A percentile compares a stretch with the other conserved stretches of the same genome.
These are phyloP conservation scores for Infundibulicybe gibba DNA, from an alignment of 768 basidiomycete genomes.

Conservation along the genomic window DNA sequence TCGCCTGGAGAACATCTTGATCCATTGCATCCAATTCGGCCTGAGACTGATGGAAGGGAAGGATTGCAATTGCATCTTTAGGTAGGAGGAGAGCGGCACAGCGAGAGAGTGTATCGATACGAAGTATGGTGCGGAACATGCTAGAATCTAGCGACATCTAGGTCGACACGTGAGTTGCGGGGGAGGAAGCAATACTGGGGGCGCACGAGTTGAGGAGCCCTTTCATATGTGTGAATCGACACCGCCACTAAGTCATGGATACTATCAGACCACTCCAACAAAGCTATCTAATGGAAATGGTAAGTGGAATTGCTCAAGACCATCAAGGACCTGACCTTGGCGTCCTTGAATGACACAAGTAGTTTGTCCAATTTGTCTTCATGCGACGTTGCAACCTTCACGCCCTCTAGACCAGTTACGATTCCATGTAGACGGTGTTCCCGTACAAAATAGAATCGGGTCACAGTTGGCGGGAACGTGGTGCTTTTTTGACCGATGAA, in stretches of 20 bases:
- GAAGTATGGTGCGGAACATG: conserved; percentile 61
- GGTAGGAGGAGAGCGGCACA: conserved; percentile 87
- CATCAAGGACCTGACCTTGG: conserved; percentile 60
- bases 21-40: conserved; percentile 78
- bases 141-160: conserved; percentile 69
- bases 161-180: not conserved
- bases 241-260: conserved; percentile 85
- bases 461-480: conserved; percentile 49
- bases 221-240: conserved; percentile 96
- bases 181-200: not conserved
- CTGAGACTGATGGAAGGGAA: conserved; percentile 87
- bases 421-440: conserved; percentile 84
- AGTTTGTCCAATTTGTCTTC: conserved; percentile 87
- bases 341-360: conserved; percentile 91
- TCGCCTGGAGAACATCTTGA: conserved; percentile 56
- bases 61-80: conserved; percentile 84
- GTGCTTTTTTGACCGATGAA: conserved; percentile 46
- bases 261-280: conserved; percentile 91
- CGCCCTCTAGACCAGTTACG: conserved; percentile 79
- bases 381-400: conserved; percentile 71
- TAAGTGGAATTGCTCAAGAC: not conserved
- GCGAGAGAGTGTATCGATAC: conserved; percentile 83
- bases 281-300: conserved; percentile 61
- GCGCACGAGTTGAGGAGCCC: conserved; percentile 82
- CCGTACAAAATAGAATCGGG: conserved; percentile 72